Evolutionary conservation across 176 grass and related monocot species (phyloP), one percentile per base, ranked within the genome.

Genomic region (Hordeum marinum): DNA sequence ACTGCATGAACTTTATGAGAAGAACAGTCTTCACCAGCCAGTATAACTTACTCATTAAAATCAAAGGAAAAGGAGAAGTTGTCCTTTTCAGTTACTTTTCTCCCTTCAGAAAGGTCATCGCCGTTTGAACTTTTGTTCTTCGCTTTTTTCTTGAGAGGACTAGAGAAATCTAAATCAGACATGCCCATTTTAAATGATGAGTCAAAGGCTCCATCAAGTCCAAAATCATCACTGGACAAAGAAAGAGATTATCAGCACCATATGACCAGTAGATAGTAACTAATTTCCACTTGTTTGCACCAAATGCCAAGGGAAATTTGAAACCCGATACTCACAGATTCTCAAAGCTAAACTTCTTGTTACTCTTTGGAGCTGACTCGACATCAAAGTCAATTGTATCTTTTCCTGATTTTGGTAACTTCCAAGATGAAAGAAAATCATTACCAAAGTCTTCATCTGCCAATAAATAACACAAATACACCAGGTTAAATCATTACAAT

Each of bases 381-480:
- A 94, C 80, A 78, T 91, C 88, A 82, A 95, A 95, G 86, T 92
- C 90, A 52, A 95, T 85, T 40, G 83, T 72, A 63, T 89, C 88
- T 29, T 85, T 87, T 90, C 86, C 89, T 62, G 89, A 76, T 85
- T 87, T 92, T 31, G 86, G 77, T 61, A 89, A 85, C 76, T 95
- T 92, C 96, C 96, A 98, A 42, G 88, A 87, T 29, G 77, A 92
- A 79, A 95, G 93, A 75, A 98, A 98, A 85, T 95, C 88, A 52
- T 86, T 94, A 25, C 93, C 96, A 80, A 98, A 95, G 84, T 98
- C 91, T 59, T 95, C 91, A 91, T 94, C 96, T 98, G 78, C 66
- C 57, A 73, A 76, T 46, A 72, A 74, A 42, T 77, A 79, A 29
- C 20, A 83, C 70, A 11, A 15, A 79, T 65, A 67, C 70, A 71